phyloP scores from a whole-genome alignment of 805 yeast genomes.

The Diddensiella santjacobensis region DNA sequence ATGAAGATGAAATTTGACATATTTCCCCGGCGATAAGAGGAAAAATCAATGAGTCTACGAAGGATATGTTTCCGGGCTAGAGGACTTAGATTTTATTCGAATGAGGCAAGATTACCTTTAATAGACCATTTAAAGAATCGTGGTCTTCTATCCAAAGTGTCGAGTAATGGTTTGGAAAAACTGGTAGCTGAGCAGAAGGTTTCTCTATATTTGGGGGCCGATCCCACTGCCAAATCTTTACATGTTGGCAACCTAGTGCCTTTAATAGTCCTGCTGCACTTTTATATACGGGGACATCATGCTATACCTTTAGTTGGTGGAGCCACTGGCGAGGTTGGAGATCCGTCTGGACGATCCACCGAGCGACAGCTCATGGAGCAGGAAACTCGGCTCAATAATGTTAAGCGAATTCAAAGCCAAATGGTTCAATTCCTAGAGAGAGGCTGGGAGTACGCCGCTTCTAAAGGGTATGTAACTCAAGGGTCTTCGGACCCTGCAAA shows the following conservation, averaged over 20 bases:
- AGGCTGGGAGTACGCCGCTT: conserved; percentile 61
- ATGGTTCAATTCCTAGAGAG: conserved; percentile 53
- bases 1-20: too few relatives aligned
- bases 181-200: conserved; percentile 35
- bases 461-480: conserved; percentile 35
- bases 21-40: too few relatives aligned
- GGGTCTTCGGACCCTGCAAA: conserved; percentile 49
- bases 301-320: conserved; percentile 69
- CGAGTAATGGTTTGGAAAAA: conserved; percentile 21
- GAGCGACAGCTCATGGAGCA: conserved; percentile 65
- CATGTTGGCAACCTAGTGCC: conserved; percentile 93
- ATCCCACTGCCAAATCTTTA: conserved; percentile 85
- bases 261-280: conserved; percentile 77
- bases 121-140: conserved; percentile 42
- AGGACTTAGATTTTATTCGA: background rate
- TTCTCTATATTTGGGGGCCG: conserved; percentile 88
- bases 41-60: too few relatives aligned
- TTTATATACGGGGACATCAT: conserved; percentile 77
- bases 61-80: too few relatives aligned
- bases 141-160: conserved; percentile 42
- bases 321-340: conserved; percentile 95
- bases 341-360: conserved; percentile 86
- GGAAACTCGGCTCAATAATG: conserved; percentile 51
- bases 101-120: conserved; percentile 32
- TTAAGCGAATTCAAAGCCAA: conserved; percentile 56